A percentile compares a stretch with the other conserved stretches of the same genome.
Conservation (phyloP, 1,284 basidiomycete genomes). For the Earliella scabrosa region DNA sequence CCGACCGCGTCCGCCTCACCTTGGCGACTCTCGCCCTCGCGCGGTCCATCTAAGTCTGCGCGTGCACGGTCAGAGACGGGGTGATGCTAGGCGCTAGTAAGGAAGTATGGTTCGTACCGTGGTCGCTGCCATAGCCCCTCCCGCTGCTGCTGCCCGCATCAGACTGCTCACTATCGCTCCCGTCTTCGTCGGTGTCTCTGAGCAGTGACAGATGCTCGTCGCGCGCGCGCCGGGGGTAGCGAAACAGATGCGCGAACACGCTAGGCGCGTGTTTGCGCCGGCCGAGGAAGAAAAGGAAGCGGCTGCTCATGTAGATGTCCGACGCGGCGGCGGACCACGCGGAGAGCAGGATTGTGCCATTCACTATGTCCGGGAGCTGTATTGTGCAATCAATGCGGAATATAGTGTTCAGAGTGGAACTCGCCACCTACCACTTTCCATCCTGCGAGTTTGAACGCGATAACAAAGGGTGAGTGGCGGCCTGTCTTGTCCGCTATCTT, state of each 20-base stretch:
- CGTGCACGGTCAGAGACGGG: too few species aligned
- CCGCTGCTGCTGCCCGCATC: slow-evolving; percentile 7
- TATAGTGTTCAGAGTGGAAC: neutral
- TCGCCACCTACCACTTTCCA: slow-evolving; percentile 38
- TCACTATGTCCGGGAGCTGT: slow-evolving; percentile 53
- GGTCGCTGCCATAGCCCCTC: too few species aligned
- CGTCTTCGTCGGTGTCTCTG: neutral
- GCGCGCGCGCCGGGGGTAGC: slow-evolving; percentile 18
- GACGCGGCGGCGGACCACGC: slow-evolving; percentile 58
- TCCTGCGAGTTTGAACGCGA: slow-evolving; percentile 45
- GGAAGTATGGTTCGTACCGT: too few species aligned
- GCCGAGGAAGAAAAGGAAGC: slow-evolving; percentile 54
- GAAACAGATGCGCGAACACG: slow-evolving; percentile 34
- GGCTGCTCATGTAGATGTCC: slow-evolving; percentile 55
- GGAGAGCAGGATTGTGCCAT: slow-evolving; percentile 46
- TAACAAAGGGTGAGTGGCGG: slow-evolving; percentile 52
- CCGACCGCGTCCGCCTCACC: neutral
- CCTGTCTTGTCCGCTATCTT: slow-evolving; percentile 40
- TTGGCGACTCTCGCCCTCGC: too few species aligned
- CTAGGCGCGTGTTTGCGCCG: slow-evolving; percentile 46
- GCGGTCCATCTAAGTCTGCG: too few species aligned
- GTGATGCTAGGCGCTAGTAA: too few species aligned
- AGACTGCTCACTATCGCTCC: neutral
- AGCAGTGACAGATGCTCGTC: too few species aligned
- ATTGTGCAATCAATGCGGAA: too few species aligned